phyloP scores from a whole-genome alignment of 2,329 filamentous ascomycete species.

The Gnomoniopsis smithogilvyi region DNA sequence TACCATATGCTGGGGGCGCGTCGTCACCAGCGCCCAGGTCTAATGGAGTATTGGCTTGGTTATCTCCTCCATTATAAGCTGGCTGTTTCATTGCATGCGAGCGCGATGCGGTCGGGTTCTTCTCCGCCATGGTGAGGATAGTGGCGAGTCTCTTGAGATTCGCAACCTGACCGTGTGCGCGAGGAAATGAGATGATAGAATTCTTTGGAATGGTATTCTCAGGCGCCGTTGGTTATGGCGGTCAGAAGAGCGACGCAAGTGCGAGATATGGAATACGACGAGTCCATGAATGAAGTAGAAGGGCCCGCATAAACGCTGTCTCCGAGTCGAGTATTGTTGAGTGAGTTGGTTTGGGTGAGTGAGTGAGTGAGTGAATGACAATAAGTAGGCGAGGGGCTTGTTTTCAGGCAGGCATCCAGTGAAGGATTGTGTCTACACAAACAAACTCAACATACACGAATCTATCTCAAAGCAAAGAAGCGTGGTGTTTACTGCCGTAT shows the following conservation, averaged over 20 bases:
- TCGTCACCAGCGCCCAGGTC: constrained; percentile 39
- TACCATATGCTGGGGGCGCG: constrained; percentile 57
- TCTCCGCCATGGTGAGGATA: constrained; percentile 13
- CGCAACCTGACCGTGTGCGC: no score
- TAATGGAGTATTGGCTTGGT: constrained; percentile 27
- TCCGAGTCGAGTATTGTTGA: not conserved
- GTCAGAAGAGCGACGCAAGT: not conserved
- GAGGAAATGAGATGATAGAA: not conserved
- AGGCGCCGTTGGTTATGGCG: not conserved
- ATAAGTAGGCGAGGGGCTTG: not conserved
- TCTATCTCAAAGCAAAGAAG: no score
- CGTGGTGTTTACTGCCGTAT: no score
- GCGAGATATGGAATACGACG: not conserved
- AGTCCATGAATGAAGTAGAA: not conserved
- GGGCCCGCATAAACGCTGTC: not conserved
- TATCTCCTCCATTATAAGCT: not conserved
- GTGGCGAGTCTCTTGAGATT: no score
- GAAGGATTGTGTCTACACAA: no score
- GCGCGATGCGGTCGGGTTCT: not conserved
- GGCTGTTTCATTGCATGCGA: not conserved
- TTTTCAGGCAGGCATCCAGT: no score
- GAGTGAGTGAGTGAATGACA: not conserved
- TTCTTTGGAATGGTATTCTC: no score
- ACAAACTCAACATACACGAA: no score
- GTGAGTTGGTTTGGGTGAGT: not conserved